Evolutionary conservation across 768 basidiomycete genomes (phyloP), one percentile per base, ranked within the genome.

Genomic region (Trametes villosa): DNA sequence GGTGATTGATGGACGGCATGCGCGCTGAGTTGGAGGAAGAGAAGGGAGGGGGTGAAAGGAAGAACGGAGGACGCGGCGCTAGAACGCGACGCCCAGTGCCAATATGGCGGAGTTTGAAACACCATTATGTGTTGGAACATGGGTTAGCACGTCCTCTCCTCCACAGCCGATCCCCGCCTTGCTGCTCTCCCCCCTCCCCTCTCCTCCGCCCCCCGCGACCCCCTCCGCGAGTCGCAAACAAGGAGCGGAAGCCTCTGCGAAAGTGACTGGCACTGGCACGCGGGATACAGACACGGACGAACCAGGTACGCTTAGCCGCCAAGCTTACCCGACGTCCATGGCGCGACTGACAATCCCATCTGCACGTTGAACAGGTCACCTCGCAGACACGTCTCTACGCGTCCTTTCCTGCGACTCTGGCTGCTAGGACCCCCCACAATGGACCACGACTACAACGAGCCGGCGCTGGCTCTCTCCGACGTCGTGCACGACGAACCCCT

Each of bases 401-500:
- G 49, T 53, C 24, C 20, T 24, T 26, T 12, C 22, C 40, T 26
- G 34, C 18, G n/a, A 33, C 17, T 6, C 9, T 44, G 27, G n/a
- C 3, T 27, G 2, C 46, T 18, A 27, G 4, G 4, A 27, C 26
- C 13, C 17, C 29, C 15, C 50, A 59, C 60, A 58, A 81, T 81
- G 78, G 76, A 79, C 53, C 70, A 83, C 73, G 86, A 87, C 71
- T 84, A 87, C 70, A 75, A 69, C 46, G 78, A 74, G 34, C 83
- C 83, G 62, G 83, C 85, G 64, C 82, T 92, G 63, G 83, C 86
- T 70, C 84, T 92, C 67, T 92, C 91, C 46, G 91, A 92, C 75
- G 91, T 92, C 74, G 89, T 92, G 45, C 88, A 91, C 73, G 90
- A 92, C 71, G 88, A 90, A 57, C 81, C 87, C 30, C 81, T 90